Conservation (phyloP, 768 basidiomycete species). For the Russula sp. region DNA sequence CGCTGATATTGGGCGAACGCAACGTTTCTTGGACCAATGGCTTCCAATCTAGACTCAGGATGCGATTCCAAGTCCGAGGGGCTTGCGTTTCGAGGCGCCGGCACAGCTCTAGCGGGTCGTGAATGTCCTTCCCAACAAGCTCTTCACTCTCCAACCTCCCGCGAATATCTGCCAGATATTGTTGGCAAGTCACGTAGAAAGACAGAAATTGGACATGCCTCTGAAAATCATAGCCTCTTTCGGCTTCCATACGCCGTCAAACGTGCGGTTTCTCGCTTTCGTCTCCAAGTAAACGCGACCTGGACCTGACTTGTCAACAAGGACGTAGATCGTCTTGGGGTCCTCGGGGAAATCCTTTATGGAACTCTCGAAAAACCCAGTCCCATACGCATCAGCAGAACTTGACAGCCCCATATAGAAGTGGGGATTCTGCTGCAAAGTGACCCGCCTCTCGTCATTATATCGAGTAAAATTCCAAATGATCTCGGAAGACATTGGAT, state of each 20-base stretch:
- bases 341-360: background rate
- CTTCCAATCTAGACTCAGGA: background rate
- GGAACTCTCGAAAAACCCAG: background rate
- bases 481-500: background rate
- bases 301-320: background rate
- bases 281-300: background rate
- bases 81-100: background rate
- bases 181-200: background rate
- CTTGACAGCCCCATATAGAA: constrained; percentile 1
- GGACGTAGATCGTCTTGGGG: background rate
- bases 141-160: background rate
- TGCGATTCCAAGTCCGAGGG: background rate
- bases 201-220: background rate
- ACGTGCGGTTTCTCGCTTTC: background rate
- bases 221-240: background rate
- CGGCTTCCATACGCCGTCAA: background rate
- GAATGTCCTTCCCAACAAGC: background rate
- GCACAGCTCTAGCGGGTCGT: background rate
- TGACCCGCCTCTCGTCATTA: background rate
- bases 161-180: background rate
- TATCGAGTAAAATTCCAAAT: constrained; percentile 10
- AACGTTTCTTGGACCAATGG: background rate
- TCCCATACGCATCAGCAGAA: background rate
- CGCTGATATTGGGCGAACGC: background rate
- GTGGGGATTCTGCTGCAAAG: constrained; percentile 12